Percentiles rank a stretch among this genome's conserved stretches.
Conservation (phyloP, 345 rosid genomes). For the Euphorbia lathyris region DNA sequence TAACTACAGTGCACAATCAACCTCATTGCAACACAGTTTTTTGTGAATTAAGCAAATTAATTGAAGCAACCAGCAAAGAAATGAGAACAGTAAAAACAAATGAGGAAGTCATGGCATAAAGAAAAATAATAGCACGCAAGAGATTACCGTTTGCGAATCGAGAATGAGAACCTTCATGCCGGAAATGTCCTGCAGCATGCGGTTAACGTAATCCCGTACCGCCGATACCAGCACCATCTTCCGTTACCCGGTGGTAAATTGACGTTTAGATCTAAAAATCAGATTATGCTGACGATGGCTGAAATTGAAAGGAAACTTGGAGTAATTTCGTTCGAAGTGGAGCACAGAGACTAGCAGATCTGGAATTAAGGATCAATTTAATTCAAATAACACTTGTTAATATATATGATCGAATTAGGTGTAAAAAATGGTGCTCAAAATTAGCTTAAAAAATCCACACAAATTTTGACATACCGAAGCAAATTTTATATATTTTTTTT, state of each 20-base stretch:
- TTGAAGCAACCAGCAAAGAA: not conserved
- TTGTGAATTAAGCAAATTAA: not conserved
- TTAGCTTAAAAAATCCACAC: no score
- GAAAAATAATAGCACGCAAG: not conserved
- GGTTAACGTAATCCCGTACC: conserved; percentile 81
- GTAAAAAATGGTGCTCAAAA: no score
- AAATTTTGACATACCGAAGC: no score
- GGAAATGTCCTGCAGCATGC: conserved; percentile 93
- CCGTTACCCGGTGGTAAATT: not conserved
- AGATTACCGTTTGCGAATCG: conserved; percentile 83
- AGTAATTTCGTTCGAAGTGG: not conserved
- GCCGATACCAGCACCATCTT: conserved; percentile 78
- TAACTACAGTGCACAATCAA: not conserved
- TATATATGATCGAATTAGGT: no score
- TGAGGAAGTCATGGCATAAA: not conserved
- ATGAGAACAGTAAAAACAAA: not conserved
- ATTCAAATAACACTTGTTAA: no score
- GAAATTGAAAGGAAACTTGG: not conserved
- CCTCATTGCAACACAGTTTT: not conserved
- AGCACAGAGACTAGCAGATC: not conserved
- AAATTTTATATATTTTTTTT: no score
- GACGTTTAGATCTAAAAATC: conserved; percentile 26
- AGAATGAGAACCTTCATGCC: conserved; percentile 99
- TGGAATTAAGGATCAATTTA: no score
- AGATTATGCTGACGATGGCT: not conserved